A percentile compares a stretch with the other conserved stretches of the same genome.
These are phyloP conservation scores for Musa schizocarpa DNA, from an alignment of 176 grass and related monocot species.

Conservation along the genomic window DNA sequence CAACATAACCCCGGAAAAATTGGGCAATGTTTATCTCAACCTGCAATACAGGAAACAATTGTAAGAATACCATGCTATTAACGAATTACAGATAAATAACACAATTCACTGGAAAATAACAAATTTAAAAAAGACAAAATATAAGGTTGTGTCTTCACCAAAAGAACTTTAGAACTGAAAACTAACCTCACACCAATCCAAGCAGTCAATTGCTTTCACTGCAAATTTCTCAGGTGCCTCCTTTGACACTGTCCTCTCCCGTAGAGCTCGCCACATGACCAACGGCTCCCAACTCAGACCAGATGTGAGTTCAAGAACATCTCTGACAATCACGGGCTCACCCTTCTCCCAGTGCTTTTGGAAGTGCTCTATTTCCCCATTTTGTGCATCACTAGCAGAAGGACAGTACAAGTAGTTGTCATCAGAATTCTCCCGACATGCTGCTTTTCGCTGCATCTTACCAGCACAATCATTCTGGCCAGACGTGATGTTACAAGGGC, in stretches of 20 bases:
- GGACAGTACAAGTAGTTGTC: conserved; percentile 70
- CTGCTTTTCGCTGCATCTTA: conserved; percentile 23
- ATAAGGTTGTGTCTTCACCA: neutral
- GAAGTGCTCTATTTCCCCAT: conserved; percentile 52
- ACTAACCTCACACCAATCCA: conserved; percentile 63
- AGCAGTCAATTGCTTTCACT: conserved; percentile 39
- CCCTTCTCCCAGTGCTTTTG: conserved; percentile 74
- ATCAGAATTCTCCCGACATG: conserved; percentile 33
- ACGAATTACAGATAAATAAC: neutral
- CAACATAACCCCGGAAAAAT: conserved; percentile 52
- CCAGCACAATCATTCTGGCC: too few species aligned
- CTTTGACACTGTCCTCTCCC: conserved; percentile 22
- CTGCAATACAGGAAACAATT: conserved; percentile 22
- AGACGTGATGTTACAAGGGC: too few species aligned
- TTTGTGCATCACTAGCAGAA: conserved; percentile 24
- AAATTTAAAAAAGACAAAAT: neutral
- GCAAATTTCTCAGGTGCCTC: conserved; percentile 14
- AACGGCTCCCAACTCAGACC: conserved; percentile 46
- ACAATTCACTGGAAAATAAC: neutral
- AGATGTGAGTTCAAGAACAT: conserved; percentile 36
- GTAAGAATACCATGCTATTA: neutral
- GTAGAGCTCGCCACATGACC: conserved; percentile 34
- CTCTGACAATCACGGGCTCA: conserved; percentile 67
- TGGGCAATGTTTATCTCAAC: conserved; percentile 31
- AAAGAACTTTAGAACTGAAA: neutral